These are phyloP conservation scores for Tuber melanosporum DNA, from an alignment of 495 filamentous ascomycete genomes.

Conservation along the genomic window DNA sequence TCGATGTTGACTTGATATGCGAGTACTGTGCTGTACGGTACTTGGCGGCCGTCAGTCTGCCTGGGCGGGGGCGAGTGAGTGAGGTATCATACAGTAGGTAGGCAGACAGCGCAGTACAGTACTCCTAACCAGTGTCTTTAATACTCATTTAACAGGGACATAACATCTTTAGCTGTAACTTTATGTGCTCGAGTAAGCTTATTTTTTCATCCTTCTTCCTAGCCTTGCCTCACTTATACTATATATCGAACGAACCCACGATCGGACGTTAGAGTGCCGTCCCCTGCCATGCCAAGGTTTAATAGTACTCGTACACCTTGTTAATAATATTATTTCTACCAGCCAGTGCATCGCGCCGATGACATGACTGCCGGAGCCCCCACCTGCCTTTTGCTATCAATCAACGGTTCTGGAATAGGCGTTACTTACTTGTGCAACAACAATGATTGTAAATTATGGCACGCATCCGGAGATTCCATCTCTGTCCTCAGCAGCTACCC, in stretches of 20 bases:
- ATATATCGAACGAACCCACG: background rate
- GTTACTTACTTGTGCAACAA: background rate
- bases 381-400: background rate
- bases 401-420: background rate
- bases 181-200: background rate
- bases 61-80: background rate
- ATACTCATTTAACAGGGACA: no score
- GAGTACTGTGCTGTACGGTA: no score
- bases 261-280: background rate
- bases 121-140: no score
- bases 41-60: background rate
- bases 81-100: background rate
- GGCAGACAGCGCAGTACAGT: background rate
- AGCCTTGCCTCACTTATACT: background rate
- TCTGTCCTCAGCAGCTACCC: background rate
- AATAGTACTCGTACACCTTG: background rate
- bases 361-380: background rate
- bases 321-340: background rate
- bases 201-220: background rate
- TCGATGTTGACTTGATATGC: no score
- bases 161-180: no score
- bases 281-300: background rate
- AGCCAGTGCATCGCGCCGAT: background rate
- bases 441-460: background rate
- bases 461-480: background rate